phyloP scores from a whole-genome alignment of 495 filamentous ascomycete species.

The Cercophora scortea region DNA sequence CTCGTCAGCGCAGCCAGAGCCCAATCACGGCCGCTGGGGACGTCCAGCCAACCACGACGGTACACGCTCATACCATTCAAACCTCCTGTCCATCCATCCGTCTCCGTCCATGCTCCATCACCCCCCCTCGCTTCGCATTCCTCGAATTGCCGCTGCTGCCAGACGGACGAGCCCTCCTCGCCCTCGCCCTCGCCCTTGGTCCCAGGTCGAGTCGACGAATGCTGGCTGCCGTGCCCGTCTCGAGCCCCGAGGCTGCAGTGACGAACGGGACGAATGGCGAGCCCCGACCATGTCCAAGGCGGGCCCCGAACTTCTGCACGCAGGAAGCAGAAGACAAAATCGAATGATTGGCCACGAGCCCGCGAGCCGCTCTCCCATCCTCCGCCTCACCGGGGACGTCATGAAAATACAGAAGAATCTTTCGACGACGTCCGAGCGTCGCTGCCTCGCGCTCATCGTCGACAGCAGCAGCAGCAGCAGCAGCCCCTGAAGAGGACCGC shows the following conservation, averaged over 20 bases:
- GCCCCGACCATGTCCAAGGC: slow-evolving; percentile 19
- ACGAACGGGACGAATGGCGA: slow-evolving; percentile 38
- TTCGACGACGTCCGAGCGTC: slow-evolving; percentile 18
- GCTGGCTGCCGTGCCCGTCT: background rate
- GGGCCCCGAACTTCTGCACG: slow-evolving; percentile 25
- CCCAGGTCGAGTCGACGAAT: background rate
- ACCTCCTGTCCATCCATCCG: slow-evolving; percentile 14
- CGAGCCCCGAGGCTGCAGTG: slow-evolving; percentile 24
- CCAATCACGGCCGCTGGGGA: slow-evolving; percentile 19
- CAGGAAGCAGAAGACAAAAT: slow-evolving; percentile 26
- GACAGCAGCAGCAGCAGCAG: no score
- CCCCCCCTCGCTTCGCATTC: background rate
- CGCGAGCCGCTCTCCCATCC: slow-evolving; percentile 27
- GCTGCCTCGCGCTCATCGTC: slow-evolving; percentile 4
- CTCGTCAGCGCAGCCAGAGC: slow-evolving; percentile 4
- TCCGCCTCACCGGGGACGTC: slow-evolving; percentile 29
- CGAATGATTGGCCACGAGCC: slow-evolving; percentile 33
- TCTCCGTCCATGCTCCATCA: slow-evolving; percentile 7
- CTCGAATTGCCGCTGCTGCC: slow-evolving; percentile 1
- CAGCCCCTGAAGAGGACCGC: no score
- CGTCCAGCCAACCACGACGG: slow-evolving; percentile 22
- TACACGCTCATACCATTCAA: slow-evolving; percentile 10
- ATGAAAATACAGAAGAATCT: slow-evolving; percentile 31
- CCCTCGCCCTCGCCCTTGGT: background rate
- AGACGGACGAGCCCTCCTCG: background rate